Percentiles rank a stretch among this genome's conserved stretches.
phyloP scores from a whole-genome alignment of 768 basidiomycete genomes.

The Naganishia randhawae region DNA sequence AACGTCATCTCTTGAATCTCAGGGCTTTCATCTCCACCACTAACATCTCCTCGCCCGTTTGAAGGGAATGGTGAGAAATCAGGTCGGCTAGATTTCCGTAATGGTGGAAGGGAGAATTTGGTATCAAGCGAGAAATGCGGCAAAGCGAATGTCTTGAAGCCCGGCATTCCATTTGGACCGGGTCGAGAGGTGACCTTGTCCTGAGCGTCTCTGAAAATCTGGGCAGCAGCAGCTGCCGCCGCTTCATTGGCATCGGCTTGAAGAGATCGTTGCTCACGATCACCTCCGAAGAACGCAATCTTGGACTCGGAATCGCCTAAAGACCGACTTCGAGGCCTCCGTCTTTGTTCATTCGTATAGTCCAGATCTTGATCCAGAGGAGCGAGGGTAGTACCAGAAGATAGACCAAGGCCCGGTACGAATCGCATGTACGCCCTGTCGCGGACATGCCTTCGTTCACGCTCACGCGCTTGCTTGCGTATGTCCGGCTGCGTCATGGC shows the following conservation, averaged over 20 bases:
- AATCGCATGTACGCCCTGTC: constrained; percentile 26
- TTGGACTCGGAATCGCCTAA: constrained; percentile 7
- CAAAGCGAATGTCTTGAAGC: constrained; percentile 21
- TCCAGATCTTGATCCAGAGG: constrained; percentile 18
- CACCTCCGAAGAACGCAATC: constrained; percentile 7
- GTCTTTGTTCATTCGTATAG: constrained; percentile 1
- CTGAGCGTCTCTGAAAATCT: constrained; percentile 12
- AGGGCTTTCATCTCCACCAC: constrained; percentile 10
- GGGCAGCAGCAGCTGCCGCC: constrained; percentile 7
- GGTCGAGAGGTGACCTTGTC: neutral
- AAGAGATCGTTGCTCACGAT: neutral
- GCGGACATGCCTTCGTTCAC: constrained; percentile 15
- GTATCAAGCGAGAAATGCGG: constrained; percentile 48
- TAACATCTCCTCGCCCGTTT: constrained; percentile 14
- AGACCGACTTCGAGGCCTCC: constrained; percentile 16
- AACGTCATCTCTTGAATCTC: constrained; percentile 33
- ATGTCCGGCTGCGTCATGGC: neutral
- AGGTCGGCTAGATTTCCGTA: neutral
- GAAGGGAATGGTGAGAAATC: constrained; percentile 2
- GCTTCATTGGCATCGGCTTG: constrained; percentile 5
- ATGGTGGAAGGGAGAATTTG: constrained; percentile 40
- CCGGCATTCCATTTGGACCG: constrained; percentile 18
- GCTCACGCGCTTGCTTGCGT: constrained; percentile 11
- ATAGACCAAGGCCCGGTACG: constrained; percentile 24
- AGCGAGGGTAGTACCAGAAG: constrained; percentile 15